Evolutionary conservation across 441 rosid species (phyloP).

Genomic region (Gossypium laxum): DNA sequence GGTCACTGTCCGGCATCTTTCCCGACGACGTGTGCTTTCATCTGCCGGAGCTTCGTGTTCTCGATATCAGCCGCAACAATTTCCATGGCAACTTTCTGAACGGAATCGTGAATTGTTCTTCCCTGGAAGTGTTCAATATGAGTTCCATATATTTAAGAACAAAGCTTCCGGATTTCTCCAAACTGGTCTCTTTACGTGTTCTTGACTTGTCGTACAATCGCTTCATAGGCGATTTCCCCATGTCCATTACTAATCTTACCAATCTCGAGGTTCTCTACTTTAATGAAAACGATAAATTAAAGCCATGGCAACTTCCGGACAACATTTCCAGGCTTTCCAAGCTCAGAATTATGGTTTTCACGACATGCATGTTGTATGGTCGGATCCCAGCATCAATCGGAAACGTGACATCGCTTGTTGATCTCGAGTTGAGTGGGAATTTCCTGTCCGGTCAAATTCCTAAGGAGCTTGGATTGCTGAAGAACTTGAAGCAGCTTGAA

Average conservation of each 20-base stretch:
- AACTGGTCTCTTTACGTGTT: constrained; percentile 42
- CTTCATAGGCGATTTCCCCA: constrained; percentile 72
- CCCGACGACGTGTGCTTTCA: constrained; percentile 56
- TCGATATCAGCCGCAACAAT: constrained; percentile 52
- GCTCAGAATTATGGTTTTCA: constrained; percentile 55
- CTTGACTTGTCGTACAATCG: constrained; percentile 70
- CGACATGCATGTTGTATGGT: constrained; percentile 57
- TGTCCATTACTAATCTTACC: constrained; percentile 56
- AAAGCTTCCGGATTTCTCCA: constrained; percentile 65
- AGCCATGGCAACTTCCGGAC: constrained; percentile 61
- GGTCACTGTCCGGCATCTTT: constrained; percentile 55
- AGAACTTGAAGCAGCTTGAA: constrained; percentile 68
- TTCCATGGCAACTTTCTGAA: constrained; percentile 43
- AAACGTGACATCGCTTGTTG: constrained; percentile 63
- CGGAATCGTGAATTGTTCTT: constrained; percentile 53
- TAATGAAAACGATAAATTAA: constrained; percentile 52
- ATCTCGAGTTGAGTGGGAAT: constrained; percentile 80
- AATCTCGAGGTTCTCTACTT: constrained; percentile 55
- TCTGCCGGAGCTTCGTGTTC: constrained; percentile 52
- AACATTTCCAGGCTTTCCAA: constrained; percentile 46
- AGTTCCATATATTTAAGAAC: constrained; percentile 35
- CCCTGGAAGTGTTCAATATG: constrained; percentile 57
- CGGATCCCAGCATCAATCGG: constrained; percentile 65
- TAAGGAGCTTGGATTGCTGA: constrained; percentile 56
- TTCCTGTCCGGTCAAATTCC: constrained; percentile 62